Evolutionary conservation across 768 basidiomycete genomes (phyloP).

Genomic region (Lentinula aciculospora): DNA sequence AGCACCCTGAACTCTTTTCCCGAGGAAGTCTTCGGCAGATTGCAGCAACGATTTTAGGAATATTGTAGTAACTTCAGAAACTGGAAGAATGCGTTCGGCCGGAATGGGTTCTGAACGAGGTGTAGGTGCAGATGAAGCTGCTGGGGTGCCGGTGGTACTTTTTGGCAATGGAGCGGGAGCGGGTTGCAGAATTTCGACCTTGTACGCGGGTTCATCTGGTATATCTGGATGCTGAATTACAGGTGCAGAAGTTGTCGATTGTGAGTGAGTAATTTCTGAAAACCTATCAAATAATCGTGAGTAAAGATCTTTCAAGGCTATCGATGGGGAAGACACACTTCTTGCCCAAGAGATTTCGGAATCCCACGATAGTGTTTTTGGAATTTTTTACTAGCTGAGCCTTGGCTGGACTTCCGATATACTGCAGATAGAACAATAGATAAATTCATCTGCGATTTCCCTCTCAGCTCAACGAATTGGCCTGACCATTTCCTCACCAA

Average conservation of each 20-base stretch:
- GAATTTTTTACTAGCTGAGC: conserved; percentile 94
- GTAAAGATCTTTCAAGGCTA: neutral
- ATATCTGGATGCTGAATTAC: conserved; percentile 73
- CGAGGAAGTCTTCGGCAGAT: conserved; percentile 89
- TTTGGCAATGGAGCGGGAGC: conserved; percentile 63
- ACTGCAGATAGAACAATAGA: conserved; percentile 39
- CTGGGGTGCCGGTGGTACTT: conserved; percentile 46
- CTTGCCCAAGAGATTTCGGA: conserved; percentile 90
- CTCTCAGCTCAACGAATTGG: conserved; percentile 11
- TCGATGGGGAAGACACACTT: conserved; percentile 38
- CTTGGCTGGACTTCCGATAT: conserved; percentile 93
- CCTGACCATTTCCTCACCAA: conserved; percentile 84
- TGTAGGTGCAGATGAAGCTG: conserved; percentile 62
- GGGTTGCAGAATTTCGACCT: conserved; percentile 74
- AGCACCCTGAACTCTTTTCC: conserved; percentile 68
- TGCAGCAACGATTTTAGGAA: conserved; percentile 82
- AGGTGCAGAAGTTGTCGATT: conserved; percentile 53
- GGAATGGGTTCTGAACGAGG: conserved; percentile 69
- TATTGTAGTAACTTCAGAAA: conserved; percentile 76
- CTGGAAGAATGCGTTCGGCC: conserved; percentile 67
- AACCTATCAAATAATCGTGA: conserved; percentile 43
- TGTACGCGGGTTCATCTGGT: conserved; percentile 75
- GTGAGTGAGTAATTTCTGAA: conserved; percentile 62
- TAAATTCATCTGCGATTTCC: neutral
- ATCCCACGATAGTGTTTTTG: conserved; percentile 90